Base-by-base conservation (phyloP, 495 filamentous ascomycete species). In the Tuber aestivum region DNA sequence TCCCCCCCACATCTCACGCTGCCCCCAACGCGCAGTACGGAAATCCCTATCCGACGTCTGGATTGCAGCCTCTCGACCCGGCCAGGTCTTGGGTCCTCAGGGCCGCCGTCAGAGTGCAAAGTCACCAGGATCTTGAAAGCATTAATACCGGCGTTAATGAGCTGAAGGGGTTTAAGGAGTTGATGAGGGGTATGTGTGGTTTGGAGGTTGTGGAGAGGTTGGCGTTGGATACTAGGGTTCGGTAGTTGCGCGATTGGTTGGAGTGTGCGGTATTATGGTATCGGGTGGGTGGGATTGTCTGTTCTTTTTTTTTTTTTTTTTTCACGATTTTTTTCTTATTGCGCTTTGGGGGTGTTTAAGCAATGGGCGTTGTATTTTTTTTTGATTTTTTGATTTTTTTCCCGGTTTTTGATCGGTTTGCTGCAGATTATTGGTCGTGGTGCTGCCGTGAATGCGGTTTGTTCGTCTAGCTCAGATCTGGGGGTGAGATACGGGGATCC, bases 221-320 rank as follows among this genome's bases (percentile, higher is more conserved):
- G 75, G 86, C 88, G 32, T 77, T 93, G 74, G 91, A 93, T 84
- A 91, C 90, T 0, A 86, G 91, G 73, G 89, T 90, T 32, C 84
- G 83, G 71, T 86, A 69, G 38, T 45, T 6, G 48, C 18, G 14
- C 23, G 41, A 3, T 9, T 50, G 21, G 71, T 44, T 65, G 45
- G 41, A 45, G 69, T 72, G n/a, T 21, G 44, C 41, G 23, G 14
- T 27, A 35, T 65, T 21, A 41, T 48, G 32, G 35, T 35, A 65
- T 65, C 27, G n/a, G n/a, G n/a, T 65, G 12, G 7, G 16, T n/a
- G 50, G 50, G 14, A 16, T 20, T 48, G 16, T 48, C 14, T 42
- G 7, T 10, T 42, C 16, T 45, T 45, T 45, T 20, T 45, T 45
- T 45, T 45, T 2, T 45, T 18, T 48, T 48, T 48, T 48, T 48